Base-by-base conservation (phyloP, 2,329 filamentous ascomycete species). In the Periconia sp. region DNA sequence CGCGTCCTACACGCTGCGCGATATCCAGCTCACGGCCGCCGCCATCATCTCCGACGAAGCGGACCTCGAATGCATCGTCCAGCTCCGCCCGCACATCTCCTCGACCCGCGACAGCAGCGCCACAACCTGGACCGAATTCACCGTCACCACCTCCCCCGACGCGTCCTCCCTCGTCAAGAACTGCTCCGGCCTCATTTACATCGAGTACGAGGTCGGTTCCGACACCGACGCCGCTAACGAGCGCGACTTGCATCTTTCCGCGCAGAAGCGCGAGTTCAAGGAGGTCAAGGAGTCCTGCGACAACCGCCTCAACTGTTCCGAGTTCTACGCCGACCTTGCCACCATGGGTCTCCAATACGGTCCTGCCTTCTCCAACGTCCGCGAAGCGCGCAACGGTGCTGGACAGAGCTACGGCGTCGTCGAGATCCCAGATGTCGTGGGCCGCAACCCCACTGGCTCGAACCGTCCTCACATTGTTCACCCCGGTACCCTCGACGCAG, bases 31-130 rank as follows among this genome's bases (percentile, higher is more conserved):
- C 18, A 18, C 15, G 2, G 23, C 46, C 10, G 41, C 46, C 19
- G 23, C 45, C 6, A 23, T 27, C 5, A 6, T 53, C 13, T 27
- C 45, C 20, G 50, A 48, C 3, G 41, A 49, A n/a, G 10, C 18
- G 10, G 35, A 19, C 11, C 33, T 41, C 13, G 60, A 63, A 41
- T n/a, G 58, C 13, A 43, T 43, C 9, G 23, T 56, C 1, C 48
- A 35, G 3, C 45, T 68, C 11, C 45, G 49, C 1, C 41, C 52
- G n/a, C 51, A 49, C 41, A 46, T 58, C n/a, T 15, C 11, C 33
- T 47, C 50, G 2, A 55, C 45, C 19, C 41, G 14, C 3, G 45
- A 56, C 18, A 15, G 20, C 15, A 54, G 37, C n/a, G 23, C 37
- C 6, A 30, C 40, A 37, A 45, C 33, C 19, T 46, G 47, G 41